A percentile compares a stretch with the other conserved stretches of the same genome.
Evolutionary conservation across 345 rosid genomes (phyloP).

Genomic region (Rubroshorea leprosula): DNA sequence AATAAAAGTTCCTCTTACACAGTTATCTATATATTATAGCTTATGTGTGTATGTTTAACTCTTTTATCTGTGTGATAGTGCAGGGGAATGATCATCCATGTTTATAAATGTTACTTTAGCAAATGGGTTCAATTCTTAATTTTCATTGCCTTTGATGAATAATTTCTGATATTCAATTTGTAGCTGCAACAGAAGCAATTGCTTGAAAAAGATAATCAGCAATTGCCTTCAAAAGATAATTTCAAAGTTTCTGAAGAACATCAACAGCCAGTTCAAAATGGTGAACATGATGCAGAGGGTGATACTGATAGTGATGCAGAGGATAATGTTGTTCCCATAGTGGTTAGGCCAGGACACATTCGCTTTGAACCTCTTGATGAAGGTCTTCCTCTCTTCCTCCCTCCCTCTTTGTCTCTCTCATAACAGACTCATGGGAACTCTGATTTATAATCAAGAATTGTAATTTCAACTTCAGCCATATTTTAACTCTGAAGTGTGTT

Average conservation of each 20-base stretch:
- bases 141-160: slow-evolving; percentile 9
- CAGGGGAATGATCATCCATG: not conserved
- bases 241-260: slow-evolving; percentile 25
- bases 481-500: slow-evolving; percentile 16
- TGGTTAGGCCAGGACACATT: slow-evolving; percentile 89
- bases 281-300: slow-evolving; percentile 27
- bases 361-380: slow-evolving; percentile 61
- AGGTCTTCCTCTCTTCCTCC: slow-evolving; percentile 33
- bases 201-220: slow-evolving; percentile 27
- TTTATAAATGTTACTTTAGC: not conserved
- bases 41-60: no score
- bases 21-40: not conserved
- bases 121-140: not conserved
- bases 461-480: slow-evolving; percentile 2
- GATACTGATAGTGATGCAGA: slow-evolving; percentile 32
- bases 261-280: slow-evolving; percentile 24
- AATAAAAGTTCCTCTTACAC: not conserved
- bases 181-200: slow-evolving; percentile 41
- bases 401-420: not conserved
- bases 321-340: slow-evolving; percentile 60
- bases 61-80: not conserved
- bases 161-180: slow-evolving; percentile 16
- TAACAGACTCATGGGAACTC: slow-evolving; percentile 5
- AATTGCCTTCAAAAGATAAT: slow-evolving; percentile 30
- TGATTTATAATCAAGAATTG: slow-evolving; percentile 1